Conservation (phyloP, 192 early-diverging fungal species). For the Diversispora eburnea region DNA sequence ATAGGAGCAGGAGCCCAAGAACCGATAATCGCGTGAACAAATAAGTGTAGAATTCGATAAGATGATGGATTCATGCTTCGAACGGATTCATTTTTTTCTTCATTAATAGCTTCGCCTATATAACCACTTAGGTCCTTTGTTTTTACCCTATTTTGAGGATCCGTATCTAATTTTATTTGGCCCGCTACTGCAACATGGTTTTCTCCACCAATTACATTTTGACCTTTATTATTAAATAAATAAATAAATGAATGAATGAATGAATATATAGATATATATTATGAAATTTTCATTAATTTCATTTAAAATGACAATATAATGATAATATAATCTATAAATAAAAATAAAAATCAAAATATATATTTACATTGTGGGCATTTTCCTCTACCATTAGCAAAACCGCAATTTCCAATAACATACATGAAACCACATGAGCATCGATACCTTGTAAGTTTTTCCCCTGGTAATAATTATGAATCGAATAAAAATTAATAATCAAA, state of each 20-base stretch:
- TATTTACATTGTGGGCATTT: background rate
- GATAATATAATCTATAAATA: background rate
- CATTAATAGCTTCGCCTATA: background rate
- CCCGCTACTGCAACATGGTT: background rate
- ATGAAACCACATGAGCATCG: constrained; percentile 19
- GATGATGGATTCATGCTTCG: background rate
- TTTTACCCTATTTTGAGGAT: no score
- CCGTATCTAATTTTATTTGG: background rate
- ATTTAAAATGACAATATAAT: constrained; percentile 2
- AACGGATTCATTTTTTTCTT: background rate
- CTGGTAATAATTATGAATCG: background rate
- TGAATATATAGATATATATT: background rate
- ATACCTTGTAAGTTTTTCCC: background rate
- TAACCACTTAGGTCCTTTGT: constrained; percentile 6
- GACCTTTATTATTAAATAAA: background rate
- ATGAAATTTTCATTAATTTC: background rate
- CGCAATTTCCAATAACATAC: constrained; percentile 12
- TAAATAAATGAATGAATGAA: background rate
- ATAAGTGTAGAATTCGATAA: constrained; percentile 29
- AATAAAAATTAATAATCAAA: background rate
- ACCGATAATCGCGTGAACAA: constrained; percentile 27
- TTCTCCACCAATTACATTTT: background rate
- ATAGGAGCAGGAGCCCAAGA: background rate
- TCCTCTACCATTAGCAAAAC: background rate
- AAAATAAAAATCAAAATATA: background rate